Evolutionary conservation across 176 grass and related monocot species (phyloP), one percentile per base, ranked within the genome.

Genomic region (barley (Hordeum vulgare)): DNA sequence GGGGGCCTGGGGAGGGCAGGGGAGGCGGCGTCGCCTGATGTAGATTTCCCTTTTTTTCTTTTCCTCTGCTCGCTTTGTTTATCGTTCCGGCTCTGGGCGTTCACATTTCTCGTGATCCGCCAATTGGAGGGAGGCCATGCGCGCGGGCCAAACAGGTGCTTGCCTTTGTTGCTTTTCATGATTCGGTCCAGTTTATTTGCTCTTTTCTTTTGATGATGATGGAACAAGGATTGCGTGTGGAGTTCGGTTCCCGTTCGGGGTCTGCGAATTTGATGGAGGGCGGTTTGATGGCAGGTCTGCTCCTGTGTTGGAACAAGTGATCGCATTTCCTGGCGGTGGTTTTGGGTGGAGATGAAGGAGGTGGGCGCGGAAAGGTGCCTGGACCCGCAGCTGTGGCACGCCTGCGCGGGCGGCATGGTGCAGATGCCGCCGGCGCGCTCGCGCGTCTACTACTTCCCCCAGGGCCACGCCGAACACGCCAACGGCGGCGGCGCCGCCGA

Each of bases 401-500:
- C 97, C 4, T 99, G 93, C 78, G 93, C 97, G 23, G 97, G 97
- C 18, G 85, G 86, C 80, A 94, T 90, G 91, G 91, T 94, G 81
- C 97, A 91, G 86, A 91, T 99, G 84, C 93, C 93, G 23, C 23
- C 74, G 21, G 57, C 67, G 63, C 76, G 85, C 45, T 90, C 93
- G 4, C 84, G 71, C 21, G 91, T 99, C 9, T 99, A 84, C 87
- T 99, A 99, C 89, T 96, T 99, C 78, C 89, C 93, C 27, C 92
- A 99, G 90, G 96, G 96, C n/a, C 96, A 99, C 76, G 89, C 91
- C 6, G 96, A 99, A 87, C 96, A 96, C 74, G 89, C 94, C 66
- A 84, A 78, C 47, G 42, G 62, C 75, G 67, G 54, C 27, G 86
- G 35, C 27, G 72, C 28, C 12, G 83, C 74, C 20, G 87, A 90